Conservation (phyloP, 768 basidiomycete genomes). For the Rickenella mellea region DNA sequence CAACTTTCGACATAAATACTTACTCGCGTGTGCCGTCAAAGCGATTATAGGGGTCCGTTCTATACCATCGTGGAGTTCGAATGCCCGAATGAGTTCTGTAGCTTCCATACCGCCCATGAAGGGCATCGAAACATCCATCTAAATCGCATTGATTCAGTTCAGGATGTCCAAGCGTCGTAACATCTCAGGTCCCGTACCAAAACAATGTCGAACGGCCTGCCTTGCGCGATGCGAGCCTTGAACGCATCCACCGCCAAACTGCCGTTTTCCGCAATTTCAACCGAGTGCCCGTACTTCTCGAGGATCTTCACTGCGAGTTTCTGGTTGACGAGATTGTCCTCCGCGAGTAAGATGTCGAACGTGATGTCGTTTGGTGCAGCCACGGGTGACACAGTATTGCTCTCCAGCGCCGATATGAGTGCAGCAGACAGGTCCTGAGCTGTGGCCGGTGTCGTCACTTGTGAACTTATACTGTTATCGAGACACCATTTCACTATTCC, state of each 20-base stretch:
- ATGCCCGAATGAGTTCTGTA: slow-evolving; percentile 82
- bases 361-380: slow-evolving; percentile 77
- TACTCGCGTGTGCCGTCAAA: slow-evolving; percentile 93
- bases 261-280: slow-evolving; percentile 97
- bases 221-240: slow-evolving; percentile 63
- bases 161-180: too few species aligned
- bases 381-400: slow-evolving; percentile 85
- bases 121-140: slow-evolving; percentile 99
- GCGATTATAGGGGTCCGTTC: slow-evolving; percentile 87
- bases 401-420: slow-evolving; percentile 88
- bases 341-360: slow-evolving; percentile 91
- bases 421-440: slow-evolving; percentile 87
- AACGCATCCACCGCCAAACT: slow-evolving; percentile 88
- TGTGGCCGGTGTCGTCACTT: slow-evolving; percentile 84
- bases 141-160: too few species aligned
- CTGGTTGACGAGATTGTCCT: slow-evolving; percentile 94
- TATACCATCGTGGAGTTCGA: slow-evolving; percentile 65
- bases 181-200: too few species aligned
- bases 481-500: slow-evolving; percentile 85
- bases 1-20: slow-evolving; percentile 23
- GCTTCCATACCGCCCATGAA: slow-evolving; percentile 99
- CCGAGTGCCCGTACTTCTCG: slow-evolving; percentile 90
- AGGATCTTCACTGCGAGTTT: slow-evolving; percentile 94
- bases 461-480: slow-evolving; percentile 92
- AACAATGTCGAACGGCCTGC: slow-evolving; percentile 82